Conservation (phyloP, 352 stramenopile genomes). For the Phytophthora cryptogea region DNA sequence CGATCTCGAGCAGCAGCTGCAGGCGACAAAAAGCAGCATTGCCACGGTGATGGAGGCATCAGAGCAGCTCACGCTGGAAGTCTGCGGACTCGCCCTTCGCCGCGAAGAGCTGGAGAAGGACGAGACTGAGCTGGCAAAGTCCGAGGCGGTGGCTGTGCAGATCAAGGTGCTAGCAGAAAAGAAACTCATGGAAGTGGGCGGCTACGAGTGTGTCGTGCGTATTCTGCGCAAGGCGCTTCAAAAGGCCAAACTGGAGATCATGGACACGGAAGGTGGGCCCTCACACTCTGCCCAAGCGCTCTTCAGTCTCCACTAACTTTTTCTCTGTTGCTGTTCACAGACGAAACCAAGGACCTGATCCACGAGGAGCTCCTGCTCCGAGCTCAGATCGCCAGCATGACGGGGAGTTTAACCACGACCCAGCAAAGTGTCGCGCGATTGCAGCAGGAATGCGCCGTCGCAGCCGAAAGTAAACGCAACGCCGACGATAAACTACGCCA, state of each 20-base stretch:
- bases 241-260: constrained; percentile 56
- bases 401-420: constrained; percentile 36
- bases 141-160: constrained; percentile 51
- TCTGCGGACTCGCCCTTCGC: constrained; percentile 49
- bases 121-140: constrained; percentile 52
- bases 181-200: constrained; percentile 64
- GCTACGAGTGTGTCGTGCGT: constrained; percentile 61
- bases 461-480: constrained; percentile 53
- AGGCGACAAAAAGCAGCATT: constrained; percentile 45
- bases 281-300: not conserved
- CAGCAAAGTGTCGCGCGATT: constrained; percentile 45
- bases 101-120: constrained; percentile 67
- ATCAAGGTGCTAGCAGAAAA: constrained; percentile 64
- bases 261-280: constrained; percentile 48
- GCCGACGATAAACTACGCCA: constrained; percentile 60
- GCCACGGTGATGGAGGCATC: constrained; percentile 36
- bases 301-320: not conserved
- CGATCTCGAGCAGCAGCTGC: constrained; percentile 41
- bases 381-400: constrained; percentile 48
- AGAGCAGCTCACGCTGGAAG: constrained; percentile 60
- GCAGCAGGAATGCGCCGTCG: constrained; percentile 53
- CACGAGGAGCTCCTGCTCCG: constrained; percentile 63
- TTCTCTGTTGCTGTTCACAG: constrained; percentile 20
- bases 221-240: constrained; percentile 55
- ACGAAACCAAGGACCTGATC: constrained; percentile 53